Conservation (phyloP, 2,329 filamentous ascomycete genomes). For the Monosporascus sp. region DNA sequence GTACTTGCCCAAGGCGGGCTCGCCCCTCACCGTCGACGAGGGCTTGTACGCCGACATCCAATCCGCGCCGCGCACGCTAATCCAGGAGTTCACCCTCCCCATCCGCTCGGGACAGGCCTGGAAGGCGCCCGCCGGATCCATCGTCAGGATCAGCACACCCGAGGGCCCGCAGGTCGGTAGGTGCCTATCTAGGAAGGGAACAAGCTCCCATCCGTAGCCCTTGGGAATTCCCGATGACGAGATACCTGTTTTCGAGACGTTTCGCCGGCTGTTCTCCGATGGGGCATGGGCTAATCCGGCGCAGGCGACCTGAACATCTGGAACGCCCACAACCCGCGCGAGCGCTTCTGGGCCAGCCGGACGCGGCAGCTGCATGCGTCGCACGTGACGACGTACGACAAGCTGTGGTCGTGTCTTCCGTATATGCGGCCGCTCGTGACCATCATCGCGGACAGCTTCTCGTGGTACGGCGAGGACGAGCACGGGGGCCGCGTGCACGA, state of each 20-base stretch:
- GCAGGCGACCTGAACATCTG: constrained; percentile 77
- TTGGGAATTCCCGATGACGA: too few relatives aligned
- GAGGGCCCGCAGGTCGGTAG: constrained; percentile 68
- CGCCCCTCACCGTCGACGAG: constrained; percentile 38
- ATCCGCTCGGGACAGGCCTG: constrained; percentile 71
- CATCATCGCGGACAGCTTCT: constrained; percentile 62
- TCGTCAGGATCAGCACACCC: constrained; percentile 70
- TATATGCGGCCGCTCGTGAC: constrained; percentile 72
- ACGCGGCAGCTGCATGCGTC: constrained; percentile 74
- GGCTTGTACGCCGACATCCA: constrained; percentile 58
- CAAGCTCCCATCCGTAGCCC: too few relatives aligned
- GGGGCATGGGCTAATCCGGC: too few relatives aligned
- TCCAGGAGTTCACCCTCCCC: constrained; percentile 56
- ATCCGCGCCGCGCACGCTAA: constrained; percentile 32
- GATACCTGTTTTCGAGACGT: too few relatives aligned
- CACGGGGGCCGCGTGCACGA: constrained; percentile 69
- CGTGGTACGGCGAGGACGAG: constrained; percentile 54
- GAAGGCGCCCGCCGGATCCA: constrained; percentile 60
- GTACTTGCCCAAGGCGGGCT: constrained; percentile 38
- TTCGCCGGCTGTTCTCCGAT: too few relatives aligned
- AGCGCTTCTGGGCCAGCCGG: constrained; percentile 75
- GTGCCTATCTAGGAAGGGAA: neutral
- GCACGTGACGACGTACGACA: constrained; percentile 66
- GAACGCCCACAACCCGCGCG: constrained; percentile 69
- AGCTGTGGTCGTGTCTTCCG: constrained; percentile 72